These are phyloP conservation scores for Suillus decipiens DNA, from an alignment of 768 basidiomycete genomes.

Conservation along the genomic window DNA sequence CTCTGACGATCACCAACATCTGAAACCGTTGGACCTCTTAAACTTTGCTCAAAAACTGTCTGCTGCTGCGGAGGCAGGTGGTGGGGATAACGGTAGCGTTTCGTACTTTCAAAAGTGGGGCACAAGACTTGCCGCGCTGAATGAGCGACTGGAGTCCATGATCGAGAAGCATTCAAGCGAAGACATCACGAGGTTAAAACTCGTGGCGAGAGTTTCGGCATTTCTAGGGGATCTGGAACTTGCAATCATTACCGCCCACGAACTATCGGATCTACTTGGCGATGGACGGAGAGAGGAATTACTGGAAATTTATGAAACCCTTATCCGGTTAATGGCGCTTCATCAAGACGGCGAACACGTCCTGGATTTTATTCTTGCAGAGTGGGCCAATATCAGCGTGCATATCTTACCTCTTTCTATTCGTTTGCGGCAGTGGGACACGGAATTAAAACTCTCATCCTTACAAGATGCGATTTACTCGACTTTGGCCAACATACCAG, in stretches of 20 bases:
- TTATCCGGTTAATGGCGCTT: slow-evolving; percentile 39
- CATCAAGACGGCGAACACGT: slow-evolving; percentile 34
- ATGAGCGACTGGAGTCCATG: slow-evolving; percentile 31
- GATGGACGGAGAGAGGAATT: slow-evolving; percentile 25
- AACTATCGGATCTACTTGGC: slow-evolving; percentile 24
- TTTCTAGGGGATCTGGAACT: slow-evolving; percentile 38
- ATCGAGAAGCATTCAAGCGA: slow-evolving; percentile 22
- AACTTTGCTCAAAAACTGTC: slow-evolving; percentile 29
- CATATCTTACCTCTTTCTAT: slow-evolving; percentile 4
- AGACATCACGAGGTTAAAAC: slow-evolving; percentile 27
- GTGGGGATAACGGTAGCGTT: slow-evolving; percentile 20
- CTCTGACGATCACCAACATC: slow-evolving; percentile 1
- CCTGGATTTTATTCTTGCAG: slow-evolving; percentile 41
- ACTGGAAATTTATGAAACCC: slow-evolving; percentile 36
- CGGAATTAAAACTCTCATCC: slow-evolving; percentile 14
- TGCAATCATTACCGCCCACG: slow-evolving; percentile 32
- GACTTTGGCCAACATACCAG: slow-evolving; percentile 32
- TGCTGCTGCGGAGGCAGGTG: slow-evolving; percentile 15
- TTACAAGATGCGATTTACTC: slow-evolving; percentile 32
- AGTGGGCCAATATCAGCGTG: slow-evolving; percentile 36
- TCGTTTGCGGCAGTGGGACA: background rate
- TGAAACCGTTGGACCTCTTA: slow-evolving; percentile 24
- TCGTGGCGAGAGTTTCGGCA: slow-evolving; percentile 35
- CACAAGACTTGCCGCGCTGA: slow-evolving; percentile 34
- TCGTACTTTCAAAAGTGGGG: slow-evolving; percentile 37